A percentile compares a stretch with the other conserved stretches of the same genome.
Evolutionary conservation across 2,329 filamentous ascomycete genomes (phyloP).

Genomic region (Alternaria sp.): DNA sequence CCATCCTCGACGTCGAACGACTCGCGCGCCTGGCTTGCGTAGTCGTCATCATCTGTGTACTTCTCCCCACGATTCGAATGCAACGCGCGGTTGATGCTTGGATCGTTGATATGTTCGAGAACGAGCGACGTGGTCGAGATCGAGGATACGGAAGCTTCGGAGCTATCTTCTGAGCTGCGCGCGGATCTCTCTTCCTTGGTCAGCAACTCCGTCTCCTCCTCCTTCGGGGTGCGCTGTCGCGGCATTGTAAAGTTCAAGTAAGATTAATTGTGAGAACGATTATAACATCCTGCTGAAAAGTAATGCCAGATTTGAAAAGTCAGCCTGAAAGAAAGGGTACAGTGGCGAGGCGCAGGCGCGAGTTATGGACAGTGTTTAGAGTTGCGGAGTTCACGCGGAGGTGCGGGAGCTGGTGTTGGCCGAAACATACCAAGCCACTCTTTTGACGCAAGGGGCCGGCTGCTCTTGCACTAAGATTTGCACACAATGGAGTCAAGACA

Average conservation of each 20-base stretch:
- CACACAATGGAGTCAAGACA: constrained; percentile 35
- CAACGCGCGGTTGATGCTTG: constrained; percentile 47
- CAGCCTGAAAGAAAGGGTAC: constrained; percentile 1
- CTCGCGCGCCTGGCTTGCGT: constrained; percentile 59
- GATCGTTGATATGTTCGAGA: constrained; percentile 77
- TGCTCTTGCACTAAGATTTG: constrained; percentile 13
- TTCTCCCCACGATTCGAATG: constrained; percentile 44
- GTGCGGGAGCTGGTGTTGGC: constrained; percentile 35
- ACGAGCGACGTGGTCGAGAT: constrained; percentile 86
- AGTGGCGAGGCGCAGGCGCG: constrained; percentile 12
- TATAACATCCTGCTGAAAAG: constrained; percentile 27
- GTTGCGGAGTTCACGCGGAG: constrained; percentile 42
- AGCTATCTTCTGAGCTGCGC: constrained; percentile 48
- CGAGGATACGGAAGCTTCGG: constrained; percentile 70
- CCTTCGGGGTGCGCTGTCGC: constrained; percentile 45
- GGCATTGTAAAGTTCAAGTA: constrained; percentile 39
- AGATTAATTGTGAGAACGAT: not conserved
- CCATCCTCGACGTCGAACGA: constrained; percentile 62
- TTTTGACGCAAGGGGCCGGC: constrained; percentile 32
- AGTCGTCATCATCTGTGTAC: constrained; percentile 51
- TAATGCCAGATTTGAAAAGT: not conserved
- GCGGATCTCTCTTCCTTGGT: constrained; percentile 45
- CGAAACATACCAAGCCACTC: constrained; percentile 42
- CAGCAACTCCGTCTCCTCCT: constrained; percentile 59
- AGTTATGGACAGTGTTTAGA: constrained; percentile 18